Base-by-base conservation (phyloP, 2,329 filamentous ascomycete genomes). In the Thelonectria discophora region DNA sequence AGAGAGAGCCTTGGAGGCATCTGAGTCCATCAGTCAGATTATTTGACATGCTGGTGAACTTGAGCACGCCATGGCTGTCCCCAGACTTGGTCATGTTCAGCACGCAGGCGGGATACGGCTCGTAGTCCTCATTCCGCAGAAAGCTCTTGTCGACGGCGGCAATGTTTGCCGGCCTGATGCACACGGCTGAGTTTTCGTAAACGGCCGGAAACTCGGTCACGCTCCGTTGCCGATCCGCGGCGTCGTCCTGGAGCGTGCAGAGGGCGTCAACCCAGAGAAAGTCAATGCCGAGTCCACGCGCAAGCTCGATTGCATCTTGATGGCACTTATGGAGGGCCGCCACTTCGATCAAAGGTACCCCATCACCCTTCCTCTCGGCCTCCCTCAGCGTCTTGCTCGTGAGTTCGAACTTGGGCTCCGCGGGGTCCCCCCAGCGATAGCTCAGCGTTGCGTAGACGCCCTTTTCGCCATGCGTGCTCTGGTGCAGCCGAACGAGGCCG, bases 191-290 rank as follows among this genome's bases (percentile, higher is more conserved):
- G 8, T 39, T 21, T n/a, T 55, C 39, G 13, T 30, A 39, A 24
- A 55, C 47, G 8, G 3, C 8, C 2, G 39, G 34, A 17, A 47
- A 9, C 11, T 47, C 13, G 11, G 1, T 47, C 37, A 8, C 11
- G 1, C 30, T 30, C 18, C 37, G 17, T 9, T 30, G 10, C 8
- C 37, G 18, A 39, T 46, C 42, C 2, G 32, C 12, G 5, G 52
- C 27, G 34, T 55, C 30, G 11, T 55, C 52, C 13, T 27, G 20
- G 13, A 32, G 42, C 17, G 37, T 34, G 3, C 52, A 55, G 13
- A 55, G 34, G 18, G 24, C 52, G 5, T 55, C 18, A 4, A 47
- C 18, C 43, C 43, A 55, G 18, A 55, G 52, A 18, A 47, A 55
- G 8, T 30, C 27, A 9, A 55, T 39, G 2, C 30, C 32, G 17